Evolutionary conservation across 805 yeast species (phyloP), one percentile per base, ranked within the genome.

Genomic region (Starmerella khaoyaiensis): DNA sequence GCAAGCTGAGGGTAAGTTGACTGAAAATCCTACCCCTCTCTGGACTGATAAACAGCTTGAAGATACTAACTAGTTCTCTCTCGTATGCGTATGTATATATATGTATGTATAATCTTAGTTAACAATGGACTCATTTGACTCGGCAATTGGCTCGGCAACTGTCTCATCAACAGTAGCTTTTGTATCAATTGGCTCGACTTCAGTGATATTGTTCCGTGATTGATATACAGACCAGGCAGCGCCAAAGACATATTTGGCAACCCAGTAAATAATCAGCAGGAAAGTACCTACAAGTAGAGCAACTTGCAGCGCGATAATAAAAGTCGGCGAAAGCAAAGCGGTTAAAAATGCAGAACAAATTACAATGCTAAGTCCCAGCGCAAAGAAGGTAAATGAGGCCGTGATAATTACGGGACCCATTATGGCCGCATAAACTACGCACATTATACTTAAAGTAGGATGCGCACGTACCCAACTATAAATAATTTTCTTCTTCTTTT

Each of bases 21-120:
- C 31, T n/a, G 40, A 35, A 17, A 27, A 34, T 5, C 48, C 48
- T 12, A 63, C 69, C 45, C 86, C 83, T 50, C 64, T 87, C 50
- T 90, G 98, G 98, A 82, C 94, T 34, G 79, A 77, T 39, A 72
- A 69, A 41, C 93, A 82, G 59, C 68, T 87, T 59, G 26, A 11
- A 11, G 26, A 11, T n/a, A n/a, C 26, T 11, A n/a, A 11, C 26
- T 23, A 23, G 26, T n/a, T n/a, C n/a, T n/a, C n/a, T n/a, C n/a
- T n/a, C n/a, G n/a, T n/a, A n/a, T n/a, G n/a, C n/a, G n/a, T n/a
- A n/a, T n/a, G n/a, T n/a, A n/a, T n/a, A n/a, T n/a, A n/a, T n/a
- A n/a, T n/a, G n/a, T n/a, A n/a, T n/a, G n/a, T n/a, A n/a, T n/a
- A n/a, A n/a, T n/a, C n/a, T n/a, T n/a, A n/a, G n/a, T n/a, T n/a